A percentile compares a stretch with the other conserved stretches of the same genome.
Evolutionary conservation across 2,329 filamentous ascomycete species (phyloP).

Genomic region (Phialophora chinensis): DNA sequence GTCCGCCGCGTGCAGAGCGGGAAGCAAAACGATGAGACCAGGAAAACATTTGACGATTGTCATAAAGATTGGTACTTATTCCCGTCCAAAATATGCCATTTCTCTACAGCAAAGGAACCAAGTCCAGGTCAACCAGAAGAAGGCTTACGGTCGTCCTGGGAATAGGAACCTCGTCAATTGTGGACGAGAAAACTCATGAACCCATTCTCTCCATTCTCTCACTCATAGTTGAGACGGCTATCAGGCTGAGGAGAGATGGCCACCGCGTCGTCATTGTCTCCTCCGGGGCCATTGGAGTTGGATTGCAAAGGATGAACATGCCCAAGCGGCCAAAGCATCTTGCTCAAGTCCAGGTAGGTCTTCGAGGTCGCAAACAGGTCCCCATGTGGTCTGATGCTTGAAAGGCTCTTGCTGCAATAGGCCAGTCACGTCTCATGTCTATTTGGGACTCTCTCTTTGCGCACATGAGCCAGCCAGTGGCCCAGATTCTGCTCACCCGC

Average conservation of each 20-base stretch:
- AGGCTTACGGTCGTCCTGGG: constrained; percentile 59
- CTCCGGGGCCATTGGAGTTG: constrained; percentile 94
- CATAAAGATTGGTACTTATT: constrained; percentile 77
- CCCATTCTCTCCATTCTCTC: constrained; percentile 89
- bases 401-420: constrained; percentile 88
- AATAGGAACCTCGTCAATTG: constrained; percentile 95
- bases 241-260: constrained; percentile 84
- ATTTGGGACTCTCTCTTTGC: constrained; percentile 93
- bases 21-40: constrained; percentile 63
- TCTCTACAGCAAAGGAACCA: not conserved
- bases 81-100: constrained; percentile 17
- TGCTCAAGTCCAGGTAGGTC: constrained; percentile 75
- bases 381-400: not conserved
- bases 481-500: constrained; percentile 90
- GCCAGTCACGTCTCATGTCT: constrained; percentile 92
- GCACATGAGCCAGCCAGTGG: constrained; percentile 86
- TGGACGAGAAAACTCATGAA: constrained; percentile 93
- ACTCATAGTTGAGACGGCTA: constrained; percentile 91
- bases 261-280: constrained; percentile 96
- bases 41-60: constrained; percentile 74
- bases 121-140: constrained; percentile 10
- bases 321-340: constrained; percentile 88
- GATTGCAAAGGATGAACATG: constrained; percentile 86
- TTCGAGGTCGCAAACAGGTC: not conserved
- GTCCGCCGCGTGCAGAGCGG: not conserved